These are phyloP conservation scores for Cokeromyces recurvatus DNA, from an alignment of 371 early-diverging fungal species.

Conservation along the genomic window DNA sequence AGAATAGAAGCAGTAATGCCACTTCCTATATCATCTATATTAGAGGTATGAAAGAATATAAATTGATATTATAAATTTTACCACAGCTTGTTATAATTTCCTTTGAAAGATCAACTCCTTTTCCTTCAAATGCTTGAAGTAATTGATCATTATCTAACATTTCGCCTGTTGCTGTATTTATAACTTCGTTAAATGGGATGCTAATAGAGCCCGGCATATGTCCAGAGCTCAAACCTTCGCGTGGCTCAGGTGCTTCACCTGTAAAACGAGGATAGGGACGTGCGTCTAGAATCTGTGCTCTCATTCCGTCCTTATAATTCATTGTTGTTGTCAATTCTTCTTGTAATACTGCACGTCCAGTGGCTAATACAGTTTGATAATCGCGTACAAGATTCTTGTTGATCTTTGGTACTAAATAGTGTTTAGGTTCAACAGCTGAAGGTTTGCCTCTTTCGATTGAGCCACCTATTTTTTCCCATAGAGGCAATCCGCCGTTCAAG, in stretches of 20 bases:
- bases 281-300: conserved; percentile 73
- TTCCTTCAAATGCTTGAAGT: conserved; percentile 27
- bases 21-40: conserved; percentile 38
- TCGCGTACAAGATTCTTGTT: conserved; percentile 48
- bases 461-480: conserved; percentile 66
- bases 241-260: conserved; percentile 80
- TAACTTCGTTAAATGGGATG: conserved; percentile 62
- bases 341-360: too few species aligned
- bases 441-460: conserved; percentile 23
- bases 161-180: conserved; percentile 40
- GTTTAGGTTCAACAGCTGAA: conserved; percentile 7
- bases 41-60: too few species aligned
- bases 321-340: too few species aligned
- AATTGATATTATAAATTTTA: conserved; percentile 8
- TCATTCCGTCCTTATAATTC: conserved; percentile 15
- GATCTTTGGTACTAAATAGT: conserved; percentile 40
- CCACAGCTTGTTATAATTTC: conserved; percentile 67
- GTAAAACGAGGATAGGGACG: conserved; percentile 70
- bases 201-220: conserved; percentile 82
- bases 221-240: conserved; percentile 78
- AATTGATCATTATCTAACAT: conserved; percentile 45
- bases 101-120: conserved; percentile 55
- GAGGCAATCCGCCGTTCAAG: conserved; percentile 82
- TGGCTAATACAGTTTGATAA: conserved; percentile 51
- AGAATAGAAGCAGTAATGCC: conserved; percentile 78